Percentiles rank a stretch among this genome's conserved stretches.
Conservation (phyloP, 2,329 filamentous ascomycete genomes). For the Diplocarpon rosae region DNA sequence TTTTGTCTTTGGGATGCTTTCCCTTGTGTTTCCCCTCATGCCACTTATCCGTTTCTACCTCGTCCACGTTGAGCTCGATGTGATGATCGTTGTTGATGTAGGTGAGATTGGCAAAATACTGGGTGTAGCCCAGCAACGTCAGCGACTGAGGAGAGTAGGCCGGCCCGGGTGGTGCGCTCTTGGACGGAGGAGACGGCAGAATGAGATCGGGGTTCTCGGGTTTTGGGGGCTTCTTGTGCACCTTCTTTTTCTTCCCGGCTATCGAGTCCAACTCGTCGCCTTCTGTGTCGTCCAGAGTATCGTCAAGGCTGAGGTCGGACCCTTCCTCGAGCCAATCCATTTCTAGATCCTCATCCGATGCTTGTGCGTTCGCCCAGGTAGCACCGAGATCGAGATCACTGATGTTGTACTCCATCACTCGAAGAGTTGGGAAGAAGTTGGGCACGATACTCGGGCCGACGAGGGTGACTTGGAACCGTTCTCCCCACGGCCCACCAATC, state of each 20-base stretch:
- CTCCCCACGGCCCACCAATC: constrained; percentile 71
- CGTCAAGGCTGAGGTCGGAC: not conserved
- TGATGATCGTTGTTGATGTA: constrained; percentile 67
- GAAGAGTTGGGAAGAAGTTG: constrained; percentile 79
- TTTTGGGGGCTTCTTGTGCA: constrained; percentile 36
- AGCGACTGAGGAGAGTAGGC: constrained; percentile 81
- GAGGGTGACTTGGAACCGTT: constrained; percentile 72
- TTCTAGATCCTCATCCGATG: constrained; percentile 1
- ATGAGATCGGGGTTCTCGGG: constrained; percentile 49
- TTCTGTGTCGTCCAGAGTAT: not conserved
- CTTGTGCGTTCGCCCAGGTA: constrained; percentile 18
- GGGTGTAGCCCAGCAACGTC: constrained; percentile 68
- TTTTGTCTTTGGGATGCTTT: constrained; percentile 42
- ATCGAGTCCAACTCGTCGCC: constrained; percentile 14
- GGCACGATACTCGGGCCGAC: constrained; percentile 84
- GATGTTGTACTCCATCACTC: constrained; percentile 93
- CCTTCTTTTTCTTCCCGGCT: constrained; percentile 32
- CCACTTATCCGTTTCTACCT: constrained; percentile 39
- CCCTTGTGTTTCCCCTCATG: constrained; percentile 51
- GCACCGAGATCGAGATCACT: constrained; percentile 30
- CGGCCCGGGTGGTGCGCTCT: constrained; percentile 66
- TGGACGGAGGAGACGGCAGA: constrained; percentile 62
- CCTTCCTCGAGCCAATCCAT: constrained; percentile 17
- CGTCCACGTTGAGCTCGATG: constrained; percentile 16
- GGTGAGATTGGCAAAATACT: constrained; percentile 94